phyloP scores from a whole-genome alignment of 257 asterid genomes.

The Salvia splendens region DNA sequence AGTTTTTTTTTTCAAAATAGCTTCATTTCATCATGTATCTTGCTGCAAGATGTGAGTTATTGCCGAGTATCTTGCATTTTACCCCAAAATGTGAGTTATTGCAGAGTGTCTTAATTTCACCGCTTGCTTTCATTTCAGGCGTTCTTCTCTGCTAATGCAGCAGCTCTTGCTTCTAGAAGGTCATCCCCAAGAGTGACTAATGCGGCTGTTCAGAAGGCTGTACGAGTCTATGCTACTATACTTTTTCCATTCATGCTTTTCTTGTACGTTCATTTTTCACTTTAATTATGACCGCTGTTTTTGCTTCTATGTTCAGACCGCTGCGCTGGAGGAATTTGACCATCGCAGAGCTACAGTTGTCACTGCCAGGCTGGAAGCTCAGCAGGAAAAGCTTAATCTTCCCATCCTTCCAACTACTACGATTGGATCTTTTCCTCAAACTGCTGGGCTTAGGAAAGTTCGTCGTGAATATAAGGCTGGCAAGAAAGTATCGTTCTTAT shows the following conservation, averaged over 20 bases:
- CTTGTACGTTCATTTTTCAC: neutral
- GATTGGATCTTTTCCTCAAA: constrained; percentile 95
- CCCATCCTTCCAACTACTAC: constrained; percentile 90
- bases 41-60: constrained; percentile 4
- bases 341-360: constrained; percentile 78
- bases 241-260: neutral
- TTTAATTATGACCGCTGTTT: neutral
- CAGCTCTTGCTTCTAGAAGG: constrained; percentile 77
- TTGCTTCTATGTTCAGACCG: constrained; percentile 45
- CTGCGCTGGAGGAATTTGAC: constrained; percentile 68
- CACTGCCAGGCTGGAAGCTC: constrained; percentile 68
- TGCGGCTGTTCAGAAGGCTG: constrained; percentile 84
- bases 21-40: neutral
- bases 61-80: neutral
- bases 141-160: constrained; percentile 65
- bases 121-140: constrained; percentile 40
- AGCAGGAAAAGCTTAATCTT: constrained; percentile 78
- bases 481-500: constrained; percentile 43
- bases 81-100: neutral
- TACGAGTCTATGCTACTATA: constrained; percentile 36
- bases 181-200: constrained; percentile 72
- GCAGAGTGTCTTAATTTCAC: constrained; percentile 1
- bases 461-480: constrained; percentile 96
- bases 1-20: neutral
- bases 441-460: constrained; percentile 71